Evolutionary conservation across 495 filamentous ascomycete genomes (phyloP).

Genomic region (Daldinia caldariorum): DNA sequence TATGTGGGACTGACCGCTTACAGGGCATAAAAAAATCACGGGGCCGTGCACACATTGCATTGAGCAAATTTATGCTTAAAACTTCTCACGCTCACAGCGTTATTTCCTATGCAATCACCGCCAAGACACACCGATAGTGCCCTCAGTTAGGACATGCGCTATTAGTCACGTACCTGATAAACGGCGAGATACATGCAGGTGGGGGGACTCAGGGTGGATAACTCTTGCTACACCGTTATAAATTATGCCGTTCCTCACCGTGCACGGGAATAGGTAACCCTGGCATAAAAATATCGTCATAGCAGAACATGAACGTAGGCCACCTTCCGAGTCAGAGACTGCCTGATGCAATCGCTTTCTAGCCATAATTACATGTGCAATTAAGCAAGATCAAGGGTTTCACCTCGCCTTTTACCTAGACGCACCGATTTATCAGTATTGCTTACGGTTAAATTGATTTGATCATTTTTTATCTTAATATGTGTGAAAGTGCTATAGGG

Average conservation of each 20-base stretch:
- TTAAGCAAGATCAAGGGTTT: constrained; percentile 22
- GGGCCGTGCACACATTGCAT: constrained; percentile 49
- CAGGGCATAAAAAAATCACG: constrained; percentile 38
- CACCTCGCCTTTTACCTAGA: constrained; percentile 6
- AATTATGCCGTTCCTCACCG: not conserved
- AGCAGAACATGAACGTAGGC: not conserved
- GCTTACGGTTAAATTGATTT: constrained; percentile 25
- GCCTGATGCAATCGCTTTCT: not conserved
- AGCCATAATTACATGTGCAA: constrained; percentile 8
- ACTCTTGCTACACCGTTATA: constrained; percentile 8
- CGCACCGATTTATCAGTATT: constrained; percentile 26
- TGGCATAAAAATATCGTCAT: constrained; percentile 10
- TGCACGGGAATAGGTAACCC: not conserved
- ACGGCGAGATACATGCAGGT: not conserved
- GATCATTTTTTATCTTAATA: not conserved
- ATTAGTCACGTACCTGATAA: constrained; percentile 6
- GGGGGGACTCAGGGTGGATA: not conserved
- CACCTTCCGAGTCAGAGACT: too few species aligned
- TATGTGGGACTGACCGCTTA: constrained; percentile 10
- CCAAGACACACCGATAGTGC: not conserved
- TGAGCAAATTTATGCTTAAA: constrained; percentile 47
- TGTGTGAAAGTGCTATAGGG: not conserved
- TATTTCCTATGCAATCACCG: constrained; percentile 32
- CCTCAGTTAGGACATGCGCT: constrained; percentile 21
- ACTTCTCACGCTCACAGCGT: constrained; percentile 11